These are phyloP conservation scores for Persicaria tinctoria DNA, from an alignment of 148 eudicot genomes.

Conservation along the genomic window DNA sequence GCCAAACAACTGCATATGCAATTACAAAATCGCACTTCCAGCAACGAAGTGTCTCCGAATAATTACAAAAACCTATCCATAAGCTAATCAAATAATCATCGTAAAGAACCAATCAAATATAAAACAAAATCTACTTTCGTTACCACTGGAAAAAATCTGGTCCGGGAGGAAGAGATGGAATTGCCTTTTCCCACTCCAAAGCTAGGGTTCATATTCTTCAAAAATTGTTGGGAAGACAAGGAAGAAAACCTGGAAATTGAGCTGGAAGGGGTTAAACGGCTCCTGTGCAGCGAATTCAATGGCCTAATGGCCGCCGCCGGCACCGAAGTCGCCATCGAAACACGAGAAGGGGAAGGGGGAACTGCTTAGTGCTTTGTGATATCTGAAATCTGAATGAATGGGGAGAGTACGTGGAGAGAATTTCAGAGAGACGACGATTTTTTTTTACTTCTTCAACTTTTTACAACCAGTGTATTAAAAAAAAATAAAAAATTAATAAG, in stretches of 20 bases:
- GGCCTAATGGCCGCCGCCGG: slow-evolving; percentile 28
- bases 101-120: too few species aligned
- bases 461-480: too few species aligned
- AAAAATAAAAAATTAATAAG: too few species aligned
- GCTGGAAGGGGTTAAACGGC: neutral
- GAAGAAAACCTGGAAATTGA: slow-evolving; percentile 17
- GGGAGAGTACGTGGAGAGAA: slow-evolving; percentile 5
- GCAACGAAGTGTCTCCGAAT: neutral
- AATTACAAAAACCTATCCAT: neutral
- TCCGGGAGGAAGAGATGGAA: slow-evolving; percentile 17
- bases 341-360: slow-evolving; percentile 1
- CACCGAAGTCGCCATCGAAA: slow-evolving; percentile 37
- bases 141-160: slow-evolving; percentile 27
- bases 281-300: slow-evolving; percentile 13
- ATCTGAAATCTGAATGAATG: neutral
- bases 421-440: neutral
- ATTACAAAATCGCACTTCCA: neutral
- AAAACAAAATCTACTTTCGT: neutral
- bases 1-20: neutral
- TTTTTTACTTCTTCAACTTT: too few species aligned
- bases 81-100: neutral
- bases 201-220: slow-evolving; percentile 18
- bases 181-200: slow-evolving; percentile 12
- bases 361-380: neutral
- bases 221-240: slow-evolving; percentile 23